A percentile compares a stretch with the other conserved stretches of the same genome.
phyloP scores from a whole-genome alignment of 148 eudicot species.

The Persicaria maculosa region DNA sequence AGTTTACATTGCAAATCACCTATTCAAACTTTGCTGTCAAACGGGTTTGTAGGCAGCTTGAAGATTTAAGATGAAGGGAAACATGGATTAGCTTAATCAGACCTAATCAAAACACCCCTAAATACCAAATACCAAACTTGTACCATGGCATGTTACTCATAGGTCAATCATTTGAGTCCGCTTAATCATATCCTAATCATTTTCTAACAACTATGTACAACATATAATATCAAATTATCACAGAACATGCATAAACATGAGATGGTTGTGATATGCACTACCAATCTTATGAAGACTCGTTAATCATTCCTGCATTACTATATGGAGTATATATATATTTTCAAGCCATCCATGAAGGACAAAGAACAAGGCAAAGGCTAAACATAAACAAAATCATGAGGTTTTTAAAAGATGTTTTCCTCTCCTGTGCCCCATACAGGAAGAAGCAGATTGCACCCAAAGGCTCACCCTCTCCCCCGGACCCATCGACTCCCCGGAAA shows the following conservation, averaged over 20 bases:
- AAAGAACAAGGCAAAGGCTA: background rate
- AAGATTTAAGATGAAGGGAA: background rate
- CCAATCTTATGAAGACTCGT: background rate
- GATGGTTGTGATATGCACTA: slow-evolving; percentile 8
- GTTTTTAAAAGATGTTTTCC: background rate
- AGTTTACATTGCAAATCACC: background rate
- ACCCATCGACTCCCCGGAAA: background rate
- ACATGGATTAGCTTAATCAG: background rate
- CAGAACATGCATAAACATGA: slow-evolving; percentile 3
- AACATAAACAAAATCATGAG: background rate
- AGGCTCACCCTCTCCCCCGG: background rate
- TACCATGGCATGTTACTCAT: background rate
- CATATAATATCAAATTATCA: background rate
- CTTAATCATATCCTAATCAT: background rate
- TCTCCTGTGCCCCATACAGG: background rate
- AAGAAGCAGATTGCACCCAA: slow-evolving; percentile 10
- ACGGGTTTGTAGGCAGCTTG: background rate
- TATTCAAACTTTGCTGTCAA: background rate
- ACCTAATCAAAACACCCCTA: background rate
- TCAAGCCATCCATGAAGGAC: no score
- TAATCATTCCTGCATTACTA: background rate
- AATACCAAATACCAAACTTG: background rate
- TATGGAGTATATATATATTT: no score
- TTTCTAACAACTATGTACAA: background rate
- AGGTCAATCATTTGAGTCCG: background rate